A percentile compares a stretch with the other conserved stretches of the same genome.
phyloP scores from a whole-genome alignment of 1,139 yeast species.

The Spencermartinsiella ligniputridi region DNA sequence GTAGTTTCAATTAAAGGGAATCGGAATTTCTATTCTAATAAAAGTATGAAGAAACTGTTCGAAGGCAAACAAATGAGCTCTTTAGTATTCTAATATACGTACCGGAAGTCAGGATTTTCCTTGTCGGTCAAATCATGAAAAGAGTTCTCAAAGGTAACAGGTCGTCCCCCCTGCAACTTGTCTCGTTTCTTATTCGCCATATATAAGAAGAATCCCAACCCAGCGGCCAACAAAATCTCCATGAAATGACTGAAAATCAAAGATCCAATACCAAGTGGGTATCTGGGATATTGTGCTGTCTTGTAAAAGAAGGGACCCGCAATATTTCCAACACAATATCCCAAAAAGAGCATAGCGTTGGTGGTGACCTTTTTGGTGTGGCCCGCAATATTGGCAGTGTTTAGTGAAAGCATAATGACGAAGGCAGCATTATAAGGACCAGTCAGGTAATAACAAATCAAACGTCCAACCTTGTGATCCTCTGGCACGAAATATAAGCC shows the following conservation, averaged over 20 bases:
- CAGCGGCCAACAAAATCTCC: conserved; percentile 27
- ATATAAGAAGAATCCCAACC: conserved; percentile 32
- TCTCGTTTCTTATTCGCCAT: conserved; percentile 31
- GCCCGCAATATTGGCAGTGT: conserved; percentile 53
- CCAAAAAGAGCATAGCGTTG: conserved; percentile 42
- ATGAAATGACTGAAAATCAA: conserved; percentile 36
- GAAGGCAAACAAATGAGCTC: no score
- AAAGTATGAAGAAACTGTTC: no score
- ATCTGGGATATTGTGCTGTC: conserved; percentile 45
- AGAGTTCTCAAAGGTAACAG: conserved; percentile 36
- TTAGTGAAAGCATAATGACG: conserved; percentile 44
- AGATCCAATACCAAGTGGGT: conserved; percentile 42
- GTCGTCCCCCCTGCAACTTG: conserved; percentile 6
- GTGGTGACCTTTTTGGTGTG: conserved; percentile 50
- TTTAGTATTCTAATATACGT: conserved; percentile 30
- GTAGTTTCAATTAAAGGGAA: no score
- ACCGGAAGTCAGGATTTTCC: conserved; percentile 59
- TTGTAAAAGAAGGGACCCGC: conserved; percentile 53
- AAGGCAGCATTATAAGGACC: conserved; percentile 38
- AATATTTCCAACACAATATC: conserved; percentile 53
- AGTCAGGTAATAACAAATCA: conserved; percentile 26
- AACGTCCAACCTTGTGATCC: conserved; percentile 20
- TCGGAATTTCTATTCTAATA: no score
- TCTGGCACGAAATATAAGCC: conserved; percentile 23
- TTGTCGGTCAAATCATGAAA: conserved; percentile 60